Evolutionary conservation across 2,329 filamentous ascomycete species (phyloP), one percentile per base, ranked within the genome.

Genomic region (Neurospora sp.): DNA sequence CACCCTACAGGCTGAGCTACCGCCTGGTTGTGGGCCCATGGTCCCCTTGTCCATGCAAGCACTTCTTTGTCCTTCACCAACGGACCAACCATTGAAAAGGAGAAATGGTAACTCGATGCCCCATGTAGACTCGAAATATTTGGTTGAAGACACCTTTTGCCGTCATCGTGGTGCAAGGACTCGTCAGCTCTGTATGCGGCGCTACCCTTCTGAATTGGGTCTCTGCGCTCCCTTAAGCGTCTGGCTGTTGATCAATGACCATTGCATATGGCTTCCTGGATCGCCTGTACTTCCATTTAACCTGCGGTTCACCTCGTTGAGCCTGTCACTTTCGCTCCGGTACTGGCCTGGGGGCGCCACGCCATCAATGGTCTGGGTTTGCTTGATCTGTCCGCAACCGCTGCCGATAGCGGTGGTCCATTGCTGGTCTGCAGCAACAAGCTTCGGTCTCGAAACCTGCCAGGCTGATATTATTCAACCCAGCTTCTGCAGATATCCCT

Each of bases 401-500:
- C 52, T 62, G 52, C 52, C 52, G 52, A 62, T 17, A 33, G 52
- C 52, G 4, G 15, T 62, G 1, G 1, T 33, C 23, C 28, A 10
- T 62, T 62, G 52, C 52, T 36, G 52, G 13, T 62, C 28, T 62
- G 52, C 52, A 62, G 28, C 13, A 33, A 10, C 52, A 62, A 33
- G 23, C 52, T 62, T 3, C 23, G 52, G 4, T 36, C 28, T 62
- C 15, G 7, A 62, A 36, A 17, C 3, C 28, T 62, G 28, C 4
- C 52, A 33, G 52, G 52, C 28, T 15, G 28, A 36, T 17, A n/a
- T 19, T 6, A 67, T 71, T 92, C 85, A 97, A 78, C 89, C 89
- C 75, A 99, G 85, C 76, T 93, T 93, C 80, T 97, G 94, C 73
- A 99, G 83, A 81, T 97, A 99, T 23, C 96, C 96, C 79, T 98